Evolutionary conservation across 73 alveolate species (phyloP).

Genomic region (Tetrahymena malaccensis): DNA sequence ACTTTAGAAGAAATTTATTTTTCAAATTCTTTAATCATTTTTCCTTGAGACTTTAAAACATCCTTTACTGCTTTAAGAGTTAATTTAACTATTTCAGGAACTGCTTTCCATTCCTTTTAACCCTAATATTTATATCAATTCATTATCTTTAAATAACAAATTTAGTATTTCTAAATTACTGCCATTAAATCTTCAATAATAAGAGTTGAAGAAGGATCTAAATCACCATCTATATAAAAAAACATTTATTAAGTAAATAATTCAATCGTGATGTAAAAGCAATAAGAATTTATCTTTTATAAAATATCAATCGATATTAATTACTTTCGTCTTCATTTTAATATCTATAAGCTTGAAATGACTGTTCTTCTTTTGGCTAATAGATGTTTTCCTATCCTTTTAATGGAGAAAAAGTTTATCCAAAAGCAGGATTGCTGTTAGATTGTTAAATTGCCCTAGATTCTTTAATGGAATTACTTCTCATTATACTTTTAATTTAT

Average conservation of each 20-base stretch:
- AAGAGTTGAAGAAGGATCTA: neutral
- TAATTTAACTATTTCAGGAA: neutral
- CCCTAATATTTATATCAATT: neutral
- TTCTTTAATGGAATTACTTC: neutral
- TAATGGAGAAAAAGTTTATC: neutral
- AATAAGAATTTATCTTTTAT: no score
- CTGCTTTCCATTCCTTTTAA: neutral
- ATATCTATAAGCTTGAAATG: neutral
- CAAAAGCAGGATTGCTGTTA: neutral
- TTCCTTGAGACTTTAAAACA: neutral
- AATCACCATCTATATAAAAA: neutral
- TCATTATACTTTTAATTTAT: neutral
- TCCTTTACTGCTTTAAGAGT: neutral
- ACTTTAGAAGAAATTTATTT: neutral
- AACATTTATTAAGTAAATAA: no score
- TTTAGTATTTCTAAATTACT: neutral
- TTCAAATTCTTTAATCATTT: neutral
- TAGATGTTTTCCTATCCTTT: neutral
- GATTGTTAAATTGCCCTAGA: neutral
- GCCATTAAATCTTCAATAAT: neutral
- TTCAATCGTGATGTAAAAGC: no score
- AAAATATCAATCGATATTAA: neutral
- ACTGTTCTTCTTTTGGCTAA: neutral
- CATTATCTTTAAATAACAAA: neutral
- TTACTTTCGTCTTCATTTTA: neutral